Conservation (phyloP, 2,329 filamentous ascomycete genomes). For the Botrytis aclada region DNA sequence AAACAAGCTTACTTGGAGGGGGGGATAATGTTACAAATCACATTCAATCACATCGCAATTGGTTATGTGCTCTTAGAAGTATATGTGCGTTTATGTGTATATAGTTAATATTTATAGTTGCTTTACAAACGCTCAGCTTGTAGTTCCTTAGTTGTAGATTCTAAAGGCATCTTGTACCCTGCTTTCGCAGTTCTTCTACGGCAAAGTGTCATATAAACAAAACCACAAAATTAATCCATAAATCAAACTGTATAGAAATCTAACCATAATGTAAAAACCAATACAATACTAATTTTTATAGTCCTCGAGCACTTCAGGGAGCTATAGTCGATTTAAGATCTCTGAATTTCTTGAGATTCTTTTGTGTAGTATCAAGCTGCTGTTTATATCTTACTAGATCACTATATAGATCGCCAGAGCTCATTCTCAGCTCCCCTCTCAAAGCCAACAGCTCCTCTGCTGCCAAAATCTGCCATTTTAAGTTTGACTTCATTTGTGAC, state of each 20-base stretch:
- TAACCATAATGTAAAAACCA: not conserved
- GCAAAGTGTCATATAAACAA: too few relatives aligned
- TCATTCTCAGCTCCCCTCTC: not conserved
- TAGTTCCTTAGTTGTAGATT: too few relatives aligned
- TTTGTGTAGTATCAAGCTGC: not conserved
- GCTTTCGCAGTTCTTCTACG: too few relatives aligned
- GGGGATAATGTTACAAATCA: too few relatives aligned
- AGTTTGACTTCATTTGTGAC: not conserved
- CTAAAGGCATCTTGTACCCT: too few relatives aligned
- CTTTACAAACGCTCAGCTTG: too few relatives aligned
- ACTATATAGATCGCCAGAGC: not conserved
- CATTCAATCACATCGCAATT: too few relatives aligned
- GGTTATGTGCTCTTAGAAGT: too few relatives aligned
- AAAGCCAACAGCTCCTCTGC: not conserved
- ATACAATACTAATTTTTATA: too few relatives aligned
- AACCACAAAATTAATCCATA: not conserved
- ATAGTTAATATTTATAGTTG: too few relatives aligned
- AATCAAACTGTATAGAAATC: not conserved
- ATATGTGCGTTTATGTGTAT: too few relatives aligned
- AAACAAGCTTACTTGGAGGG: too few relatives aligned
- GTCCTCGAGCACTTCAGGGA: not conserved
- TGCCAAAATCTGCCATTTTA: not conserved
- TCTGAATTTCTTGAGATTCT: not conserved
- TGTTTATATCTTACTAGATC: not conserved
- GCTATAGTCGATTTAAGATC: not conserved